Percentiles rank a stretch among this genome's conserved stretches.
Evolutionary conservation across 2,329 filamentous ascomycete genomes (phyloP).

Genomic region (Lizonia empirigonia): DNA sequence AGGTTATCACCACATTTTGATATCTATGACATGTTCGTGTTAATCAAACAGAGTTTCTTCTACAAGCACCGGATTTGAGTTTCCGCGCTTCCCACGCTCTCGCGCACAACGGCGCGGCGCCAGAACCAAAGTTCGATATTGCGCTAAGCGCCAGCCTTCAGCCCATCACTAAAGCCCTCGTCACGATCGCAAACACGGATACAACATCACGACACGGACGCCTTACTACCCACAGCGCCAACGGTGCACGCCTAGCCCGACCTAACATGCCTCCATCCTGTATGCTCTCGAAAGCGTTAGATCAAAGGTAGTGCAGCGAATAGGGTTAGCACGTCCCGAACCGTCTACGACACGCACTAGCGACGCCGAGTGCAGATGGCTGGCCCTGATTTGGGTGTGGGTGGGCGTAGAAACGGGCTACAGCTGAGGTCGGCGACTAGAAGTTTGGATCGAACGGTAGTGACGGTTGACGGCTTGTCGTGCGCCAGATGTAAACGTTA

Average conservation of each 20-base stretch:
- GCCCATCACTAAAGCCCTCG: background rate
- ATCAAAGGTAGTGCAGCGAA: background rate
- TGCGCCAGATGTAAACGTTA: constrained; percentile 13
- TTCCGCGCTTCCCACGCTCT: background rate
- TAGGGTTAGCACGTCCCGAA: background rate
- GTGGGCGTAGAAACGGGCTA: background rate
- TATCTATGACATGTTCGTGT: background rate
- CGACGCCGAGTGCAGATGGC: background rate
- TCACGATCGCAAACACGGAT: background rate
- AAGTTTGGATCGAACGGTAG: constrained; percentile 15
- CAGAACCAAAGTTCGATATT: background rate
- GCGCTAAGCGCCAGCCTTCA: constrained; percentile 2
- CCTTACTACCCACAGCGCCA: background rate
- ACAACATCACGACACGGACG: background rate
- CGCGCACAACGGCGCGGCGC: constrained; percentile 10
- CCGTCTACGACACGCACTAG: constrained; percentile 8
- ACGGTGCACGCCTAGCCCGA: constrained; percentile 2
- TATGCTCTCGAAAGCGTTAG: background rate
- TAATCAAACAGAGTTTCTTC: constrained; percentile 6
- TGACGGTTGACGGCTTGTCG: constrained; percentile 16
- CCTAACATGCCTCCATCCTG: constrained; percentile 1
- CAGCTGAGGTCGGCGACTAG: constrained; percentile 10
- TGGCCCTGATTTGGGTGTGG: background rate
- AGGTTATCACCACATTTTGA: background rate
- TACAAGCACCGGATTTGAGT: background rate